Evolutionary conservation across 306 rosid species (phyloP), one percentile per base, ranked within the genome.

Genomic region (Dryas drummondii): DNA sequence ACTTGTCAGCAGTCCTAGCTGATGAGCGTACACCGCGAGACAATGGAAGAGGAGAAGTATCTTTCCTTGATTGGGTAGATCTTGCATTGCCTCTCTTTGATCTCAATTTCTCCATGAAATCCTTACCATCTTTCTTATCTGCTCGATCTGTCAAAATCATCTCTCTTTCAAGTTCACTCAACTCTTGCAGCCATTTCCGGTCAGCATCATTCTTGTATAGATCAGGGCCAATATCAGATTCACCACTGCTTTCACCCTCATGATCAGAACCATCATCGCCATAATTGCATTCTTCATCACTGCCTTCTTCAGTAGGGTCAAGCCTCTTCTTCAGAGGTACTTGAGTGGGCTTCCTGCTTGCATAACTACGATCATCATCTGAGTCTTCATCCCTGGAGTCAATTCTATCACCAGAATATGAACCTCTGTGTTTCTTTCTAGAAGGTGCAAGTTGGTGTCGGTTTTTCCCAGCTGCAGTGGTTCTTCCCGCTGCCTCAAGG

Each of bases 401-500:
- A 72, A 81, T 84, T 76, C 68, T 71, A 26, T 77, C 70, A 40
- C 70, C 48, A 53, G 79, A 53, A 56, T 22, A 65, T 32, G 72
- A 42, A 59, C 73, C 83, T 2, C 55, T 82, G 0, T 54, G 80
- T 71, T 61, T 82, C 15, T 27, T 12, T 44, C 69, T 83, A 7
- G 82, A 75, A 27, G 85, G 75, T 41, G 77, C 75, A 68, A 32
- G 55, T 73, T 70, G 68, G 48, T 76, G 60, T 3, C 27, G 62
- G 42, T 84, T 84, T 70, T 85, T 84, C 66, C 44, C 72, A 7
- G 66, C 70, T 52, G 84, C 73, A 67, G 55, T 66, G 3, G 82
- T 84, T 72, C 90, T 83, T 63, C 96, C 96, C 2, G 96, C 92
- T 66, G 92, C 96, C 88, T 87, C 92, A 45, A 90, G 85, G 63